Evolutionary conservation across 192 early-diverging fungal genomes (phyloP), one percentile per base, ranked within the genome.

Genomic region (Linnemannia elongata): DNA sequence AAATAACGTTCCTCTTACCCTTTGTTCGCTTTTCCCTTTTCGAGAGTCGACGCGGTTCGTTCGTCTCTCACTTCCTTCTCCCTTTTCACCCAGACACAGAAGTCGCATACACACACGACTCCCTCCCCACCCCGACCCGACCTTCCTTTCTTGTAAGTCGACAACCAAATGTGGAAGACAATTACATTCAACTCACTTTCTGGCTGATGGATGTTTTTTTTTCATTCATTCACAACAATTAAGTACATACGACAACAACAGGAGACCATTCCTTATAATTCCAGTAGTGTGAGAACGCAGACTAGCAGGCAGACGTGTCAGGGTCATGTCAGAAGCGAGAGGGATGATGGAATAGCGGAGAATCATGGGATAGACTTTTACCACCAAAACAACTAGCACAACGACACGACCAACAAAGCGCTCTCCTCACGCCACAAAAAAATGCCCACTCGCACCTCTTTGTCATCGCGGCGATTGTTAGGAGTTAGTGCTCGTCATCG

Each of bases 131-230:
- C 30, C 27, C 12, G 24, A 27, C 30, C 22, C 3, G 60, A 66
- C 60, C 60, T 66, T 66, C 60, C 60, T 66, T 66, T 66, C 60
- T 66, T 66, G 60, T 66, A 66, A 66, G 60, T 66, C 60, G 13
- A 33, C 60, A 33, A 5, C 60, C 60, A 66, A 66, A 66, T 66
- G 60, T 15, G 60, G 60, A 8, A 66, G 60, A 66, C 60, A 66
- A 66, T 66, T 30, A 13, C 12, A 39, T 13, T 12, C 44, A 45
- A 45, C 44, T 15, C 44, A 45, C 54, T 55, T 22, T 18, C 54
- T 55, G 38, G 38, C 38, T 39, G 38, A 39, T 20, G 15, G 49
- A 52, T 52, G 49, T 22, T 27, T 54, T 20, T 22, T 54, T 4
- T 20, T 55, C 18, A 5, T 60, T 60, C 60, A 66, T 27, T 33